Evolutionary conservation across 805 yeast genomes (phyloP), one percentile per base, ranked within the genome.

Genomic region (Yarrowia porcina): DNA sequence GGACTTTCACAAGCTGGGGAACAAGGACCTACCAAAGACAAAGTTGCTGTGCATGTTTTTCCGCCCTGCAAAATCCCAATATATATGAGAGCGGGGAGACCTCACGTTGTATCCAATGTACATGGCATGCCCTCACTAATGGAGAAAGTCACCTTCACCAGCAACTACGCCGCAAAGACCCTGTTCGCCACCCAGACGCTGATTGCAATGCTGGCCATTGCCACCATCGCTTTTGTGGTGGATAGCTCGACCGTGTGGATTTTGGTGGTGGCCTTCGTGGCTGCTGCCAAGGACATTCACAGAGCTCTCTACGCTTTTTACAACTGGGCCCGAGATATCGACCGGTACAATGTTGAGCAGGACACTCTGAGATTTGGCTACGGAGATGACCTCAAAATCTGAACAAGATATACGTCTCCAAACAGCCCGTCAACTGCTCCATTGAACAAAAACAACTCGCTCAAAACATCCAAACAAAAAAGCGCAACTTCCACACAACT

Each of bases 161-260:
- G 59, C 59, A 52, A 52, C 59, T 52, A 52, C 59, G 59, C 59
- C 44, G 25, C 59, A n/a, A 52, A 52, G 59, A 17, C 59, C 42
- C 44, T 52, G 32, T 52, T 52, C 25, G 59, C 44, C 17, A 52
- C 59, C 23, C 59, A 52, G 44, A 52, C 59, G 15, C 59, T 52
- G 25, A 12, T 52, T 17, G 59, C 59, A 17, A 17, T 52, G 59
- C 59, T 52, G 44, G 59, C 44, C 59, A 52, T 52, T n/a, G 59
- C 59, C 0, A 52, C 59, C 44, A 52, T 52, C 8, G 59, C 59
- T 20, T 52, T 52, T 52, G 59, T 52, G 59, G 59, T 52, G 33
- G 59, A 52, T 13, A 23, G 33, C 33, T 52, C 59, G 23, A 52
- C 59, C 21, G 59, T 52, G 23, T 52, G 59, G 59, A 36, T 52